Evolutionary conservation across 2,329 filamentous ascomycete species (phyloP).

Genomic region (Alternaria gansuensis): DNA sequence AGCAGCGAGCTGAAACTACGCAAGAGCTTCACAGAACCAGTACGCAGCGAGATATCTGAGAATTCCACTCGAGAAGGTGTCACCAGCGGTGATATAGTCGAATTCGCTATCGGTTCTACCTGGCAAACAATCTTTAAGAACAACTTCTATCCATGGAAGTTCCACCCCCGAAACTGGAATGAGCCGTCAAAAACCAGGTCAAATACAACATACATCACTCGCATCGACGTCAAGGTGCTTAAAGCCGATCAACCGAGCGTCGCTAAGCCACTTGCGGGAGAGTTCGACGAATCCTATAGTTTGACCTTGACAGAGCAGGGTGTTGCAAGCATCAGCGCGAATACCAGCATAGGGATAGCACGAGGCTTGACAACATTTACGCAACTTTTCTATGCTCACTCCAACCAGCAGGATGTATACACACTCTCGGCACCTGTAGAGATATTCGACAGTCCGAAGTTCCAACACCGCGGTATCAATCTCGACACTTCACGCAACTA

Average conservation of each 20-base stretch:
- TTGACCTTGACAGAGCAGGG: constrained; percentile 68
- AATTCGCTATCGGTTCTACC: constrained; percentile 62
- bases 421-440: constrained; percentile 73
- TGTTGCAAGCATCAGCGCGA: constrained; percentile 69
- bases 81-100: constrained; percentile 61
- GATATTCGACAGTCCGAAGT: constrained; percentile 78
- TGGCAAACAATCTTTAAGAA: constrained; percentile 71
- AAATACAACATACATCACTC: constrained; percentile 62
- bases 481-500: constrained; percentile 80
- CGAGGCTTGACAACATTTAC: constrained; percentile 78
- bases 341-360: constrained; percentile 73
- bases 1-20: constrained; percentile 19
- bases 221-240: constrained; percentile 70
- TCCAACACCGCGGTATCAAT: constrained; percentile 79
- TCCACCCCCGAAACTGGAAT: constrained; percentile 69
- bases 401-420: constrained; percentile 66
- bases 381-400: constrained; percentile 81
- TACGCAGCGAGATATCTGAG: constrained; percentile 5
- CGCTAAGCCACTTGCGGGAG: constrained; percentile 68
- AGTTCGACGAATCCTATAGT: constrained; percentile 79
- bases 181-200: constrained; percentile 64
- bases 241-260: constrained; percentile 62
- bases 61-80: constrained; percentile 28
- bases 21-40: constrained; percentile 21
- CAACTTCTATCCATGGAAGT: constrained; percentile 80